Evolutionary conservation across 371 early-diverging fungal species (phyloP), one percentile per base, ranked within the genome.

Genomic region (Mortierella sp.): DNA sequence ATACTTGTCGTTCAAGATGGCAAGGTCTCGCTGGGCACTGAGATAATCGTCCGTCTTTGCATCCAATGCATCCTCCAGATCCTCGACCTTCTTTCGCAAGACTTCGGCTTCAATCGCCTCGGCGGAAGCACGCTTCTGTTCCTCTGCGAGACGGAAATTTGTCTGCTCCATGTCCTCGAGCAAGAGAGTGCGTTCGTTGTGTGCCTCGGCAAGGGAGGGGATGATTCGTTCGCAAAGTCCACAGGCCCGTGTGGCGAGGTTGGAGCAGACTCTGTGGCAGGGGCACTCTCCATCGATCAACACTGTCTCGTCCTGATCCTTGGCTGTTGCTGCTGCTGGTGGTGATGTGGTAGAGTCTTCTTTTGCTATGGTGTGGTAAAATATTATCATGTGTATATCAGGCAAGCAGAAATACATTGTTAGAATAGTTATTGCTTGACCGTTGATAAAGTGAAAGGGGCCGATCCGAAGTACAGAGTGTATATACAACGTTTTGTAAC

Each of bases 1-100:
- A 42, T 87, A 89, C 65, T 89, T 89, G 30, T 86, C 86, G 59
- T 89, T 89, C 41, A 89, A 55, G 46, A 84, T 50, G 47, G 84
- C 82, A 79, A 89, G 83, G 53, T 88, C 88, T 11, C 66, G 81
- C 57, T 85, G 82, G 21, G 87, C 62, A n/a, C 83, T 80, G 31
- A 69, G 54, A 21, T 87, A 84, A 28, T 83, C 80, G 48, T 80
- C 72, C 0, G 86, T 84, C 63, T 85, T 86, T 2, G 66, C 57
- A 19, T 83, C 82, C 42, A 89, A 52, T 19, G 80, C 80, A 32
- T 76, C 56, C 52, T 82, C 82, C 4, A 87, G 80, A 41, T 84
- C 78, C 39, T 80, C 80, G 31, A 87, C 67, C 28, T 80, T 75
- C 17, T 73, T 56, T 43, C 82, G 79, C 39, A 87, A 67, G 12